phyloP scores from a whole-genome alignment of 148 eudicot genomes.

The Polygonum maritimum region DNA sequence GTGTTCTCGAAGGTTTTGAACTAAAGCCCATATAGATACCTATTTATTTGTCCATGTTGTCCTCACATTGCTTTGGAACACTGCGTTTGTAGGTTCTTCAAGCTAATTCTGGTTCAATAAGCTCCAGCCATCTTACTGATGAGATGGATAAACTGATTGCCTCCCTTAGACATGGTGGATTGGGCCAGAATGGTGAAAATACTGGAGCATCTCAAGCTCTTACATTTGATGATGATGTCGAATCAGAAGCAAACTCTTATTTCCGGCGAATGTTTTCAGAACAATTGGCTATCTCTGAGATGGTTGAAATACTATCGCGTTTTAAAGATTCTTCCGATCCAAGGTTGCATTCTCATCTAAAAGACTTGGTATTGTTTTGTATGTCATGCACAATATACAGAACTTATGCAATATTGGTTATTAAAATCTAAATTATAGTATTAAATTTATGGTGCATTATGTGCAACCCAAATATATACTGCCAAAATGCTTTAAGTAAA shows the following conservation, averaged over 20 bases:
- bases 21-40: neutral
- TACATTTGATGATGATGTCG: constrained; percentile 60
- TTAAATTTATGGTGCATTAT: no score
- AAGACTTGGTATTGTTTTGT: neutral
- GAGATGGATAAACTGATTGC: constrained; percentile 60
- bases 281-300: constrained; percentile 53
- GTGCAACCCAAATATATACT: no score
- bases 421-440: no score
- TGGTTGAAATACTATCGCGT: constrained; percentile 84
- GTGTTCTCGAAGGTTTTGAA: constrained; percentile 60
- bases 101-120: constrained; percentile 38
- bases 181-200: constrained; percentile 40
- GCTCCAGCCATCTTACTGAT: constrained; percentile 41
- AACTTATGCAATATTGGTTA: no score
- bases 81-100: constrained; percentile 59
- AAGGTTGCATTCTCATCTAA: constrained; percentile 36
- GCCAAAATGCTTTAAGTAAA: no score
- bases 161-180: constrained; percentile 31
- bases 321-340: constrained; percentile 73
- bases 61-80: neutral
- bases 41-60: neutral
- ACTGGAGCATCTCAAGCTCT: constrained; percentile 28
- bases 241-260: constrained; percentile 76
- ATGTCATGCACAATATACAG: no score
- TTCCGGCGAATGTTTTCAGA: constrained; percentile 90